These are phyloP conservation scores for Mallotus nudiflorus DNA, from an alignment of 345 rosid genomes.

Conservation along the genomic window DNA sequence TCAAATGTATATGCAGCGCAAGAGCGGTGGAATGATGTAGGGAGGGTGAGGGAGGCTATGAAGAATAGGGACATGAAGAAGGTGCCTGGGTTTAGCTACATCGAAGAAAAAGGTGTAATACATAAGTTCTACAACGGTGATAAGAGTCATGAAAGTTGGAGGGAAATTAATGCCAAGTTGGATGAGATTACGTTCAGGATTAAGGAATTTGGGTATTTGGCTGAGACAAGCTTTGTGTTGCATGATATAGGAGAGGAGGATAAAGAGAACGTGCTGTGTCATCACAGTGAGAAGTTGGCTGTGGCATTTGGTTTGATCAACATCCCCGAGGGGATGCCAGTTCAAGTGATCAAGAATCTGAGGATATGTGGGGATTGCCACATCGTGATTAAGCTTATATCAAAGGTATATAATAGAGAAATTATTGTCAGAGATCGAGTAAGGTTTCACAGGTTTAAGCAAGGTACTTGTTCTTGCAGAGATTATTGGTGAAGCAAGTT, in stretches of 20 bases:
- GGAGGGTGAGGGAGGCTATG: slow-evolving; percentile 74
- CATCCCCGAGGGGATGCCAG: slow-evolving; percentile 43
- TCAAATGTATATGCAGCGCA: slow-evolving; percentile 79
- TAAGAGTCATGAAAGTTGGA: slow-evolving; percentile 54
- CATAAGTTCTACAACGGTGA: slow-evolving; percentile 77
- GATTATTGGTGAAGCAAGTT: slow-evolving; percentile 66
- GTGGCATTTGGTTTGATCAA: slow-evolving; percentile 77
- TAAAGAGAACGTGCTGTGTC: slow-evolving; percentile 70
- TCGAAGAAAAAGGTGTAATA: slow-evolving; percentile 56
- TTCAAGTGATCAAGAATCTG: slow-evolving; percentile 82
- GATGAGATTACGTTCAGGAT: slow-evolving; percentile 74
- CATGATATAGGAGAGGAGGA: slow-evolving; percentile 94
- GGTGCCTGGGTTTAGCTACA: slow-evolving; percentile 81
- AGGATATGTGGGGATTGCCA: slow-evolving; percentile 92
- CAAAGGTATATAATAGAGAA: slow-evolving; percentile 64
- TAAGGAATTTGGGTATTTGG: slow-evolving; percentile 67
- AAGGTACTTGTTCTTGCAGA: slow-evolving; percentile 74
- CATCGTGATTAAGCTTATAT: slow-evolving; percentile 63
- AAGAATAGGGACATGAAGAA: slow-evolving; percentile 71
- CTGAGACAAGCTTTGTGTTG: slow-evolving; percentile 69
- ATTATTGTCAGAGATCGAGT: slow-evolving; percentile 81
- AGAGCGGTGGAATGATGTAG: slow-evolving; percentile 79
- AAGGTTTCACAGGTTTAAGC: slow-evolving; percentile 73
- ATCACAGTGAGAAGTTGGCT: slow-evolving; percentile 90
- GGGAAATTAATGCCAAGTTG: slow-evolving; percentile 60